A percentile compares a stretch with the other conserved stretches of the same genome.
Evolutionary conservation across 1,139 yeast species (phyloP).

Genomic region (Petasospora fabianii): DNA sequence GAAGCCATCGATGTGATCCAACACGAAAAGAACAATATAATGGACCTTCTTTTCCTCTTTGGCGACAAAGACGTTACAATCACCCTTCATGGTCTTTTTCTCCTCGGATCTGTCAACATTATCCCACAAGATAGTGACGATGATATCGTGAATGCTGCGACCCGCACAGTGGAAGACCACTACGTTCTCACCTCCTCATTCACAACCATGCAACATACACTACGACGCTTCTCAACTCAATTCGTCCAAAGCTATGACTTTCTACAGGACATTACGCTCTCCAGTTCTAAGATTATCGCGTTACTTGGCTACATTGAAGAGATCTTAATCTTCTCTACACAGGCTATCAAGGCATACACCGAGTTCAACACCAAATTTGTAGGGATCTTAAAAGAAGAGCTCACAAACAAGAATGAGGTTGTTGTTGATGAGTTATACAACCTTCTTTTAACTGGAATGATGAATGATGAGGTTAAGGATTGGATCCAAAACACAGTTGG

Average conservation of each 20-base stretch:
- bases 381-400: conserved; percentile 26
- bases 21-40: conserved; percentile 27
- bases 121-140: conserved; percentile 18
- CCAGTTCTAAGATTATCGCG: conserved; percentile 31
- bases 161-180: conserved; percentile 13
- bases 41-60: conserved; percentile 33
- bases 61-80: conserved; percentile 26
- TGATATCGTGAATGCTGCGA: conserved; percentile 21
- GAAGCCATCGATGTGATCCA: conserved; percentile 30
- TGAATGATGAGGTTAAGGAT: conserved; percentile 43
- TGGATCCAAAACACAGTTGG: conserved; percentile 56
- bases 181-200: conserved; percentile 22
- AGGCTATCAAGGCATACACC: conserved; percentile 42
- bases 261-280: conserved; percentile 30
- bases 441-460: conserved; percentile 53
- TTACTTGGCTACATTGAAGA: conserved; percentile 38
- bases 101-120: conserved; percentile 24
- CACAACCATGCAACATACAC: conserved; percentile 19
- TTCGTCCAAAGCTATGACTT: conserved; percentile 12
- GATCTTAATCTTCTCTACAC: conserved; percentile 35
- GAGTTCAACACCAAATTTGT: conserved; percentile 38
- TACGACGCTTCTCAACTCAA: conserved; percentile 16
- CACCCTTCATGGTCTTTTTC: conserved; percentile 34
- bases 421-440: conserved; percentile 42
- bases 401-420: conserved; percentile 24